Percentiles rank a stretch among this genome's conserved stretches.
phyloP scores from a whole-genome alignment of 129 eudicot genomes.

The Silybum marianum region DNA sequence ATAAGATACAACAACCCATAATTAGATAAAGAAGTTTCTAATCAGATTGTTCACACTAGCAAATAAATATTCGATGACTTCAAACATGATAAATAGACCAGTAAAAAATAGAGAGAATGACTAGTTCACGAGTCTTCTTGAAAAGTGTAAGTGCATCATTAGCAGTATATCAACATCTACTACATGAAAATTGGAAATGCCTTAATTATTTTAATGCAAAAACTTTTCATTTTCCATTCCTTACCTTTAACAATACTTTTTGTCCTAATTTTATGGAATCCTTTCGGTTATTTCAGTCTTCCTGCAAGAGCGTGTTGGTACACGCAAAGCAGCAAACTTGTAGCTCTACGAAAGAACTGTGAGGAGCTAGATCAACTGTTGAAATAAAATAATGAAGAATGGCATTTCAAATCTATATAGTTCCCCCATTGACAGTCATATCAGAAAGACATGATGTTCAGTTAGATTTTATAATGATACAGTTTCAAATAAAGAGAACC shows the following conservation, averaged over 20 bases:
- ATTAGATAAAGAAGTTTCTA: no score
- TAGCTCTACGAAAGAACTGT: slow-evolving; percentile 2
- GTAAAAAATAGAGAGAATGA: no score
- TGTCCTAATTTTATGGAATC: not conserved
- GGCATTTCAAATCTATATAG: not conserved
- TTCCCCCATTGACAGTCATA: not conserved
- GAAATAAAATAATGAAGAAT: not conserved
- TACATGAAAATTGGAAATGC: not conserved
- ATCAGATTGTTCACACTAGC: no score
- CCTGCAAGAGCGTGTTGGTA: not conserved
- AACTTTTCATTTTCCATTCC: not conserved
- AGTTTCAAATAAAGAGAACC: not conserved
- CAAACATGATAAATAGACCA: no score
- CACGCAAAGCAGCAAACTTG: not conserved
- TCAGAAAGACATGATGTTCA: not conserved
- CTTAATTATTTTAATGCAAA: not conserved
- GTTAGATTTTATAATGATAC: not conserved
- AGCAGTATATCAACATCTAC: not conserved
- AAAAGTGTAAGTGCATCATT: not conserved
- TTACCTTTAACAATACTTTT: not conserved
- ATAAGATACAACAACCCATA: not conserved
- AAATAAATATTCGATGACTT: no score
- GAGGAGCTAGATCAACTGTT: not conserved
- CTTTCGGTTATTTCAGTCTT: not conserved
- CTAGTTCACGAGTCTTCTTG: no score